phyloP scores from a whole-genome alignment of 495 filamentous ascomycete species.

The Penicillium soppii region DNA sequence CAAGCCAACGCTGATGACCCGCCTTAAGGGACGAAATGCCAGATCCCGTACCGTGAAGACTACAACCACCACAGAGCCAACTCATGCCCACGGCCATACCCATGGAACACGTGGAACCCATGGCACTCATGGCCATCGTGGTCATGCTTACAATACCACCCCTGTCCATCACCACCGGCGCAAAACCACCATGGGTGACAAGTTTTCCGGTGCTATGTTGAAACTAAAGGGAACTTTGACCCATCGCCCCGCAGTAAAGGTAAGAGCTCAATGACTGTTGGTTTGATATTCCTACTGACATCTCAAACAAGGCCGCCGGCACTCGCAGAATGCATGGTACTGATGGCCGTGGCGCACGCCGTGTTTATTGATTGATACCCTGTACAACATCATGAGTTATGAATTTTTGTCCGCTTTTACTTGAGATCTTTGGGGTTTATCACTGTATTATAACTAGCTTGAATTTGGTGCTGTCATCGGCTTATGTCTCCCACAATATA shows the following conservation, averaged over 20 bases:
- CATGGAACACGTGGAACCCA: too few species aligned
- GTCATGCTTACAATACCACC: background rate
- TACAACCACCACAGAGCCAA: slow-evolving; percentile 23
- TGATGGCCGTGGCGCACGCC: slow-evolving; percentile 56
- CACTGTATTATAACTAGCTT: too few species aligned
- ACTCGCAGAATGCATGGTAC: slow-evolving; percentile 71
- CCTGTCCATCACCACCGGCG: slow-evolving; percentile 56
- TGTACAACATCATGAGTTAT: background rate
- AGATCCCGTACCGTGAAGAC: slow-evolving; percentile 28
- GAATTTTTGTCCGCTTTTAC: background rate
- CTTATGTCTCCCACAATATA: too few species aligned
- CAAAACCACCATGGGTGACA: slow-evolving; percentile 61
- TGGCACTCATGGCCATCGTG: background rate
- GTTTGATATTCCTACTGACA: slow-evolving; percentile 4
- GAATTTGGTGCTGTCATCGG: too few species aligned
- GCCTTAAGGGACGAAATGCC: slow-evolving; percentile 27
- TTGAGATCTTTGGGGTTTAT: too few species aligned
- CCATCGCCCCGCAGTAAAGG: slow-evolving; percentile 61
- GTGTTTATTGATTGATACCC: slow-evolving; percentile 15
- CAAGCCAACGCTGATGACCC: slow-evolving; percentile 47
- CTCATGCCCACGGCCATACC: background rate
- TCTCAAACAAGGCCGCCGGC: slow-evolving; percentile 58
- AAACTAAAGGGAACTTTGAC: slow-evolving; percentile 64
- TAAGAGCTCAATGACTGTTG: slow-evolving; percentile 15
- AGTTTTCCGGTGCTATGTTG: slow-evolving; percentile 66